Evolutionary conservation across 2,329 filamentous ascomycete genomes (phyloP), one percentile per base, ranked within the genome.

Genomic region (Hypoxylon sp.): DNA sequence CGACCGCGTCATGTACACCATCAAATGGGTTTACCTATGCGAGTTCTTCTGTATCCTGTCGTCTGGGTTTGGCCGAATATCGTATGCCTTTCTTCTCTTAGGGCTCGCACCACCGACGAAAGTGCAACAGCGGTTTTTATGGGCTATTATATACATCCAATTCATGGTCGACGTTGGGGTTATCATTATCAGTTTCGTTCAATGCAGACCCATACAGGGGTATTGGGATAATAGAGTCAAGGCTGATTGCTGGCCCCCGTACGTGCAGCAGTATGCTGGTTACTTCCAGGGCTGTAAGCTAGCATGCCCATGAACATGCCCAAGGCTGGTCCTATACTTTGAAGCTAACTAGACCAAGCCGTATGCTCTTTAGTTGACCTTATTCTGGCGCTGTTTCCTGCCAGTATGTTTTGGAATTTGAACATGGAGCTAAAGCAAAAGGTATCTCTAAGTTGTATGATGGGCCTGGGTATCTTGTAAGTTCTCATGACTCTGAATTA

Each of bases 261-360:
- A 51, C 6, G 46, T 65, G 2, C 68, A 69, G 29, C 43, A 65
- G 53, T 67, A 63, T 37, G 54, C 55, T 5, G 69, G 61, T 12
- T 71, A 63, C 23, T 55, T 67, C 21, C 67, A 71, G 34, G 59
- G 69, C 14, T 71, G 69, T 69, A 64, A 68, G 63, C 9, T 21
- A 47, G 6, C 30, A 16, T 8, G 9, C 23, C 19, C 41, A 25
- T 29, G 21, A 29, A 5, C 8, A 52, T n/a, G 46, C 21, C 37
- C 8, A 11, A 16, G 16, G 2, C 16, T 25, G 45, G 12, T 27
- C 9, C 14, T 16, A 9, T 30, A 14, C 7, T 30, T 11, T 12
- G 3, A 16, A 14, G 5, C 16, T n/a, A 41, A 41, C 5, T 5
- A 14, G 5, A 1, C 9, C 12, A 3, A 69, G 68, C 68, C 5